These are phyloP conservation scores for Helotiales sp. DNA, from an alignment of 2,329 filamentous ascomycete species.

Conservation along the genomic window DNA sequence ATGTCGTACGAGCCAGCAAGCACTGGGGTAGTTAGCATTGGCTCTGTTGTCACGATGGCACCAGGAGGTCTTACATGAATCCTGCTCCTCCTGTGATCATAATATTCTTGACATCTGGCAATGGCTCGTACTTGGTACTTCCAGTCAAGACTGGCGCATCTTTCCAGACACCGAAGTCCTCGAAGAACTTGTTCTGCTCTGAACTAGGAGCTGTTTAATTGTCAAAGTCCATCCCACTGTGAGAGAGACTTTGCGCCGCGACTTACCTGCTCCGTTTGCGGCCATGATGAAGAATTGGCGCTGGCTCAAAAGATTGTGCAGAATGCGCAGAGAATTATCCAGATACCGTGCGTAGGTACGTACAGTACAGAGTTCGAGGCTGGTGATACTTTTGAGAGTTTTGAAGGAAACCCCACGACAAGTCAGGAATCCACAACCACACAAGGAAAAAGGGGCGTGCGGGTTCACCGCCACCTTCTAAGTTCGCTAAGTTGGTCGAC, in stretches of 20 bases:
- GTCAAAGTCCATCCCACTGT: constrained; percentile 8
- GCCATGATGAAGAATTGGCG: constrained; percentile 22
- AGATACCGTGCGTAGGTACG: neutral
- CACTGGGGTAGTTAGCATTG: constrained; percentile 54
- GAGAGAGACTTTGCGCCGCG: neutral
- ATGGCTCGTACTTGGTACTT: constrained; percentile 71
- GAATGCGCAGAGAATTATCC: constrained; percentile 1
- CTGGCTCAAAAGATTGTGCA: constrained; percentile 1
- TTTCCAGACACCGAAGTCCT: constrained; percentile 71
- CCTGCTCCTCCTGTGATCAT: constrained; percentile 84
- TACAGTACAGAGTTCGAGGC: neutral
- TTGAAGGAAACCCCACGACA: neutral
- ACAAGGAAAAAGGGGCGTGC: neutral
- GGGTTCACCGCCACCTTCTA: neutral
- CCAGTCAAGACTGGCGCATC: constrained; percentile 73
- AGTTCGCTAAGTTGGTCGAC: neutral
- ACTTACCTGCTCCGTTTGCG: constrained; percentile 18
- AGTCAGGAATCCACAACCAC: neutral
- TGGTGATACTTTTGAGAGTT: neutral
- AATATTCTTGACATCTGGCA: constrained; percentile 75
- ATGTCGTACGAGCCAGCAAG: constrained; percentile 83
- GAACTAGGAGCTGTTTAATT: constrained; percentile 8
- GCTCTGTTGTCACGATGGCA: constrained; percentile 15
- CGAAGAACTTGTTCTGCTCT: constrained; percentile 49
- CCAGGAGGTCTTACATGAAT: constrained; percentile 70